phyloP scores from a whole-genome alignment of 305 asterid species.

The Solanum hybrid region DNA sequence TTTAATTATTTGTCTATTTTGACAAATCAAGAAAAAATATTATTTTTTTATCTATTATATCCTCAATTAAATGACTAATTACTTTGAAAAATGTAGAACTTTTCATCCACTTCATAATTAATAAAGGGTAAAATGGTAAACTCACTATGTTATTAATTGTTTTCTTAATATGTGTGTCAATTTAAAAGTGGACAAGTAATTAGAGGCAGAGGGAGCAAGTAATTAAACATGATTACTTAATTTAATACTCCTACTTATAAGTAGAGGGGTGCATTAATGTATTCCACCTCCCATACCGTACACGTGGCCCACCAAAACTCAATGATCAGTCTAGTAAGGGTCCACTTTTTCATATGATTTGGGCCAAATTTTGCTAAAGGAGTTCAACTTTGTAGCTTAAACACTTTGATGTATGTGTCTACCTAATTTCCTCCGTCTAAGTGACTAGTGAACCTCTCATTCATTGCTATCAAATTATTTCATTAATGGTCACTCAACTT shows the following conservation, averaged over 20 bases:
- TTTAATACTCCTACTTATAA: neutral
- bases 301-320: constrained; percentile 26
- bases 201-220: neutral
- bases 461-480: neutral
- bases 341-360: constrained; percentile 9
- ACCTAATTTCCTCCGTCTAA: neutral
- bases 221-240: neutral
- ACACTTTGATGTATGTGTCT: constrained; percentile 5
- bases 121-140: too few relatives aligned
- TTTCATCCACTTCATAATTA: too few relatives aligned
- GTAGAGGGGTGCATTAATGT: neutral
- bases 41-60: too few relatives aligned
- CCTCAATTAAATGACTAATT: too few relatives aligned
- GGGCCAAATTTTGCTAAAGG: constrained; percentile 1
- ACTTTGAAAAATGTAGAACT: too few relatives aligned
- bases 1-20: too few relatives aligned
- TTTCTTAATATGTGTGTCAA: too few relatives aligned
- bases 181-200: too few relatives aligned
- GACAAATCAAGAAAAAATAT: too few relatives aligned
- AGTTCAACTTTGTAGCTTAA: constrained; percentile 10
- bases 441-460: neutral
- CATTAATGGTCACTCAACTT: neutral
- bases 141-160: too few relatives aligned
- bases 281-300: constrained; percentile 18
- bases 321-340: constrained; percentile 14